phyloP scores from a whole-genome alignment of 805 yeast genomes.

The Cyberlindnera suaveolens region DNA sequence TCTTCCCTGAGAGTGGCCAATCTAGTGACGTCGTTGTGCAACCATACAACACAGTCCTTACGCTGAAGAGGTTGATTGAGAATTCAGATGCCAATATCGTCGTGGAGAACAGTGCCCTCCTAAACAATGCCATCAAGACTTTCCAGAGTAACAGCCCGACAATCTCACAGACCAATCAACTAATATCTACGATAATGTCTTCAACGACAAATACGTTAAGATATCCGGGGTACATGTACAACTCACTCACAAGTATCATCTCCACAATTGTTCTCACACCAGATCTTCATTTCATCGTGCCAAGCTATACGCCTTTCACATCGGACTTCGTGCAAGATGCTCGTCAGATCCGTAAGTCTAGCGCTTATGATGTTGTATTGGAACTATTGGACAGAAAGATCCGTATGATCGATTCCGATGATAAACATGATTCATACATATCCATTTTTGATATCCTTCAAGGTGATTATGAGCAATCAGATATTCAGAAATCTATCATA shows the following conservation, averaged over 20 bases:
- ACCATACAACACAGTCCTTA: slow-evolving; percentile 85
- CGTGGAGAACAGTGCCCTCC: slow-evolving; percentile 83
- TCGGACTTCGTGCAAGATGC: slow-evolving; percentile 57
- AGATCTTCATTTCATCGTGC: slow-evolving; percentile 65
- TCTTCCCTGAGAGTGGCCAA: slow-evolving; percentile 74
- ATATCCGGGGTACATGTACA: slow-evolving; percentile 88
- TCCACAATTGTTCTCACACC: slow-evolving; percentile 85
- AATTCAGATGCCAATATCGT: slow-evolving; percentile 84
- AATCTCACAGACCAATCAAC: slow-evolving; percentile 73
- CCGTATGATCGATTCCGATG: slow-evolving; percentile 55
- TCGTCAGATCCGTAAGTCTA: slow-evolving; percentile 57
- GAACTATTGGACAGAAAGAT: slow-evolving; percentile 75
- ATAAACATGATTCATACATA: slow-evolving; percentile 47
- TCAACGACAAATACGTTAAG: slow-evolving; percentile 82
- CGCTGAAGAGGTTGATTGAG: slow-evolving; percentile 76
- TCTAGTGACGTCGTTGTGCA: slow-evolving; percentile 97
- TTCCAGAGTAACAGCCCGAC: slow-evolving; percentile 55
- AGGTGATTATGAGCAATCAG: slow-evolving; percentile 60
- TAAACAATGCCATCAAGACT: slow-evolving; percentile 60
- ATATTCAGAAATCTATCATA: slow-evolving; percentile 59
- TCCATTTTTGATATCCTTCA: slow-evolving; percentile 65
- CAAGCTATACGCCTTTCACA: slow-evolving; percentile 75
- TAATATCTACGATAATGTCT: slow-evolving; percentile 80
- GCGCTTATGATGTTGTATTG: slow-evolving; percentile 80
- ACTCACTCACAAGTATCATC: slow-evolving; percentile 72